Base-by-base conservation (phyloP, 2,329 filamentous ascomycete species). In the Akanthomyces dipterigenus region DNA sequence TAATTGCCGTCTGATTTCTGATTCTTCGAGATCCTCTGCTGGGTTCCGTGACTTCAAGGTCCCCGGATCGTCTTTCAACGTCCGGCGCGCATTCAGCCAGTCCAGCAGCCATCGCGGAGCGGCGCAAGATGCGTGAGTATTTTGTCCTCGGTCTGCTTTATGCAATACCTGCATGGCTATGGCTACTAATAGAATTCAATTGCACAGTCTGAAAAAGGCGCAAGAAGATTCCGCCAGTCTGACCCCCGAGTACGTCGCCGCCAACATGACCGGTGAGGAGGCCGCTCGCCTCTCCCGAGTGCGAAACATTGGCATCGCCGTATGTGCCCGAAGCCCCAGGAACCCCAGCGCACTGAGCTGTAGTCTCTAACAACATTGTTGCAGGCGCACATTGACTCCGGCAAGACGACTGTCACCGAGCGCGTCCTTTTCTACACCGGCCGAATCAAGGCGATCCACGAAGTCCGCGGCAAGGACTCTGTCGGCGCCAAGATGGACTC, bases 401-500 rank as follows among this genome's bases (percentile, higher is more conserved):
- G 95, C 70, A 99, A 99, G 80, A 99, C 95, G 40, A 99, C 95
- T 42, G 90, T 87, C 64, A 98, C 93, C 61, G 95, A 99, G 78
- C 90, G 95, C 75, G 92, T 99, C 49, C 88, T 99, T 62, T 99
- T 93, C 83, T 99, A 99, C 77, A 98, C 95, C 60, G 95, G 95
- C 66, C 89, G 95, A 72, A 97, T 97, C 78, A 96, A 96, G 73
- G 84, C 91, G 36, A 98, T 99, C 70, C 95, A 99, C 80, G 95
- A 99, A 78, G 95, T 99, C 48, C 86, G 95, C 71, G 92, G 92
- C 63, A 93, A 93, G 72, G 95, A 99, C 82, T 86, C 90, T 40
- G 92, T 97, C 45, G 95, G 95, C 66, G 95, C 95, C 64, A 99
- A 99, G 81, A 99, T 99, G 95, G 95, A 99, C 80, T 97, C 93